A percentile compares a stretch with the other conserved stretches of the same genome.
These are phyloP conservation scores for Nannochloris sp. DNA, from an alignment of 139 green algal species.

Conservation along the genomic window DNA sequence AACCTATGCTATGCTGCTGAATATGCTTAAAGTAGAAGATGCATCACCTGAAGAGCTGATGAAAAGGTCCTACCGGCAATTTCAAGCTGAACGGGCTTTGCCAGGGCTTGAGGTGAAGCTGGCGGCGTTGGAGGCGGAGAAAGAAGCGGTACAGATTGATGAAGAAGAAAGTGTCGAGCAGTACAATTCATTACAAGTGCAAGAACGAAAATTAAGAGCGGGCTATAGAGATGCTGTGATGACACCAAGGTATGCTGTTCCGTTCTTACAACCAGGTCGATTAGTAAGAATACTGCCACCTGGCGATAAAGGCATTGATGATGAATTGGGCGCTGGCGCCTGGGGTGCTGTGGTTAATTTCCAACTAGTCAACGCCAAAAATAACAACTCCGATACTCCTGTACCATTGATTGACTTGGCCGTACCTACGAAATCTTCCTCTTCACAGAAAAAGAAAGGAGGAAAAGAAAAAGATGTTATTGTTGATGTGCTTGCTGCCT, in stretches of 20 bases:
- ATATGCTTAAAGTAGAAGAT: constrained; percentile 56
- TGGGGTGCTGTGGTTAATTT: constrained; percentile 83
- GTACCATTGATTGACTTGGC: no score
- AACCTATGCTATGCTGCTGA: constrained; percentile 75
- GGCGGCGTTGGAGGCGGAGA: constrained; percentile 31
- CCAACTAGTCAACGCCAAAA: constrained; percentile 53
- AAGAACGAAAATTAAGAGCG: constrained; percentile 19
- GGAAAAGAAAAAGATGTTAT: constrained; percentile 28
- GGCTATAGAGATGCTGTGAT: constrained; percentile 28
- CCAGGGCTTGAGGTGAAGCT: constrained; percentile 44
- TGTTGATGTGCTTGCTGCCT: constrained; percentile 73
- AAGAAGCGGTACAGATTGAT: constrained; percentile 42
- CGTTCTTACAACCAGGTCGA: constrained; percentile 81
- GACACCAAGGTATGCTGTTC: constrained; percentile 44
- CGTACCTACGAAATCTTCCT: no score
- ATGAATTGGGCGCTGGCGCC: not conserved
- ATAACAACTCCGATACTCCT: no score
- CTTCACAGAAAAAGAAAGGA: constrained; percentile 1
- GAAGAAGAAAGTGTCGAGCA: constrained; percentile 44
- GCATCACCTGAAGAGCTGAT: constrained; percentile 48
- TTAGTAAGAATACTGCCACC: constrained; percentile 52
- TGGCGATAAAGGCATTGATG: not conserved
- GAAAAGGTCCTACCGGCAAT: constrained; percentile 44
- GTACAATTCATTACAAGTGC: constrained; percentile 43
- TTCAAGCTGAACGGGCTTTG: constrained; percentile 53